phyloP scores from a whole-genome alignment of 495 filamentous ascomycete species.

The Aspergillus carlsbadensis region DNA sequence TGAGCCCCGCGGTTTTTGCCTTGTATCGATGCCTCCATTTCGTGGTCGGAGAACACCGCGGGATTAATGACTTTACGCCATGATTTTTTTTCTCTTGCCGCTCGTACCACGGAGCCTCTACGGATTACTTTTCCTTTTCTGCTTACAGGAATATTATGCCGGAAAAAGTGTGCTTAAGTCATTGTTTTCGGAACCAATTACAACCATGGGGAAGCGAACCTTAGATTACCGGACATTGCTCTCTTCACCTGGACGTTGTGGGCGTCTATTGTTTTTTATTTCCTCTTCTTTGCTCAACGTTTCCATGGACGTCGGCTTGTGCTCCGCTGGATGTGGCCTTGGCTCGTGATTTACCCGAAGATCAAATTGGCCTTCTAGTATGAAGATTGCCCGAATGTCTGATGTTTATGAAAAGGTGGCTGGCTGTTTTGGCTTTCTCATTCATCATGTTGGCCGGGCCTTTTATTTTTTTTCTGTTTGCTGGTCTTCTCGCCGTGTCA shows the following conservation, averaged over 20 bases:
- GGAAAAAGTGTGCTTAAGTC: conserved; percentile 24
- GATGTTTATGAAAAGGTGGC: conserved; percentile 33
- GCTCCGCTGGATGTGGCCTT: conserved; percentile 14
- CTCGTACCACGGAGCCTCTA: conserved; percentile 8
- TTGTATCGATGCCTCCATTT: conserved; percentile 17
- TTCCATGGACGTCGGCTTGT: conserved; percentile 16
- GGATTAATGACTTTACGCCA: conserved; percentile 23
- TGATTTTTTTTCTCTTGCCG: conserved; percentile 11
- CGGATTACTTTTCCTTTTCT: conserved; percentile 15
- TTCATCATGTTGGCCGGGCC: conserved; percentile 24
- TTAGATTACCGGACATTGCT: conserved; percentile 24
- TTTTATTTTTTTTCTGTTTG: conserved; percentile 7
- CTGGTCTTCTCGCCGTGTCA: conserved; percentile 12
- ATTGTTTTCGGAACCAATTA: conserved; percentile 20
- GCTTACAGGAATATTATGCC: conserved; percentile 18
- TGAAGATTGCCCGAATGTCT: conserved; percentile 28
- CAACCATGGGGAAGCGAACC: conserved; percentile 19
- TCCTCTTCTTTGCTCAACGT: conserved; percentile 2
- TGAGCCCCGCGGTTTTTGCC: conserved; percentile 2
- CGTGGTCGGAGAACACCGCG: conserved; percentile 16
- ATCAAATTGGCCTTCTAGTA: conserved; percentile 21
- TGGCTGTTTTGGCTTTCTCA: conserved; percentile 26
- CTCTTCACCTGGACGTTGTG: conserved; percentile 21
- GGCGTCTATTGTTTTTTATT: conserved; percentile 13
- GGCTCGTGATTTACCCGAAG: conserved; percentile 6